Percentiles rank a stretch among this genome's conserved stretches.
Evolutionary conservation across 805 yeast species (phyloP).

Genomic region (Lipomyces spencermartinsiae): DNA sequence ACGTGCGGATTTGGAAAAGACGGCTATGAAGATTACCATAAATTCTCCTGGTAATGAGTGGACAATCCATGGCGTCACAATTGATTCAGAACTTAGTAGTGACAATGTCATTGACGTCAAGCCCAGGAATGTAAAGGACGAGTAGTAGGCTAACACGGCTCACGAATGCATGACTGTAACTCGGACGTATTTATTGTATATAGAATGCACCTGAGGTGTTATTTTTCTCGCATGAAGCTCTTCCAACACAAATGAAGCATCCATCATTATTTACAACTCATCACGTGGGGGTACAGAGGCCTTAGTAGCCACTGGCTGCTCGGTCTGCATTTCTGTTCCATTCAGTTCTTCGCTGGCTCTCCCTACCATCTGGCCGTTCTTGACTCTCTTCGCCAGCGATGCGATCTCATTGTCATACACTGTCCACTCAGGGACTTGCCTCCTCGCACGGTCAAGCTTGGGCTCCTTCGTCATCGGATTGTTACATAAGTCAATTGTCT

Average conservation of each 20-base stretch:
- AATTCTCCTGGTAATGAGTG: constrained; percentile 22
- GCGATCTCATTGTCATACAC: constrained; percentile 64
- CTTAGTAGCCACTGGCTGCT: constrained; percentile 1
- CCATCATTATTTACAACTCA: constrained; percentile 10
- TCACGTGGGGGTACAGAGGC: constrained; percentile 4
- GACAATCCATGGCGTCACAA: constrained; percentile 26
- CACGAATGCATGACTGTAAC: neutral
- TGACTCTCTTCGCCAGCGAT: constrained; percentile 40
- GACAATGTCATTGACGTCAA: constrained; percentile 31
- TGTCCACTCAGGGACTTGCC: constrained; percentile 82
- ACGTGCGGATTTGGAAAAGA: constrained; percentile 18
- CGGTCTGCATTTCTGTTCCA: neutral
- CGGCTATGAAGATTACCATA: constrained; percentile 30
- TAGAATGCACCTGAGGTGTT: neutral
- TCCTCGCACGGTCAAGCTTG: constrained; percentile 72
- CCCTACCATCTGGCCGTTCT: constrained; percentile 28
- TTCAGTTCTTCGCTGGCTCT: constrained; percentile 12
- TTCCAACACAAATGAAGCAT: neutral
- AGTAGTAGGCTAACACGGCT: neutral
- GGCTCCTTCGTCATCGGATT: constrained; percentile 84
- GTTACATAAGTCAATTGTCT: constrained; percentile 82
- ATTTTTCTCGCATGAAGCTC: no score
- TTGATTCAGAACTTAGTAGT: constrained; percentile 1
- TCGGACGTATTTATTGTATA: neutral
- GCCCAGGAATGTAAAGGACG: constrained; percentile 14